Percentiles rank a stretch among this genome's conserved stretches.
Evolutionary conservation across 495 filamentous ascomycete species (phyloP).

Genomic region (Hyaloscypha hepaticicola): DNA sequence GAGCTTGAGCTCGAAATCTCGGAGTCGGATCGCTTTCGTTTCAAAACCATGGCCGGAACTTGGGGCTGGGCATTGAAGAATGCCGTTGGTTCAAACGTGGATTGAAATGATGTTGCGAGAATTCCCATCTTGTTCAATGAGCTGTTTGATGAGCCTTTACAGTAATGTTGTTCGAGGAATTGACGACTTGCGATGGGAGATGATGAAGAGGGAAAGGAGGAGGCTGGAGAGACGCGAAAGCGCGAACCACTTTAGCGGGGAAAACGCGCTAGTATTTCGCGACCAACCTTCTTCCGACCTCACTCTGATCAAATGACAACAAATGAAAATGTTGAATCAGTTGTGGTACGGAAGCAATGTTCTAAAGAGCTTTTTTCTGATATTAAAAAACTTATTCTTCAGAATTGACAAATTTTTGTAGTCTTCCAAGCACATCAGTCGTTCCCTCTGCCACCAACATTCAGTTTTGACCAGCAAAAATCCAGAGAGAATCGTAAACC

Average conservation of each 20-base stretch:
- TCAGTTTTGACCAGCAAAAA: too few species aligned
- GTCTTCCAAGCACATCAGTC: too few species aligned
- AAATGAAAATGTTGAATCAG: too few species aligned
- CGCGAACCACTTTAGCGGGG: slow-evolving; percentile 9
- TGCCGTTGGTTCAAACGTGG: not conserved
- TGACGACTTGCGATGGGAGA: not conserved
- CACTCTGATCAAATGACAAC: not conserved
- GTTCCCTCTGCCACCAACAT: too few species aligned
- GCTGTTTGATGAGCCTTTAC: not conserved
- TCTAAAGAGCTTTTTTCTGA: too few species aligned
- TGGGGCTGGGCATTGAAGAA: not conserved
- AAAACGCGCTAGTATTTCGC: slow-evolving; percentile 17
- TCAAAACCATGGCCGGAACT: slow-evolving; percentile 26
- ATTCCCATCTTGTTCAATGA: slow-evolving; percentile 4
- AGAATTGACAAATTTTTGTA: too few species aligned
- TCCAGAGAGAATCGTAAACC: too few species aligned
- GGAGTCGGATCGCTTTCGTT: slow-evolving; percentile 32
- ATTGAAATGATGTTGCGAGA: not conserved
- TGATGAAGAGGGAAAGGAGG: slow-evolving; percentile 1
- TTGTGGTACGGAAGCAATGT: too few species aligned
- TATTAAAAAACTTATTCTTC: too few species aligned
- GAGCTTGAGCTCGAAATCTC: slow-evolving; percentile 28
- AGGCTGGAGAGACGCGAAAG: slow-evolving; percentile 7
- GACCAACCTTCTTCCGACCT: not conserved
- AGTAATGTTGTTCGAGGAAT: not conserved